Base-by-base conservation (phyloP, 2,329 filamentous ascomycete genomes). In the Penicillium sp. region DNA sequence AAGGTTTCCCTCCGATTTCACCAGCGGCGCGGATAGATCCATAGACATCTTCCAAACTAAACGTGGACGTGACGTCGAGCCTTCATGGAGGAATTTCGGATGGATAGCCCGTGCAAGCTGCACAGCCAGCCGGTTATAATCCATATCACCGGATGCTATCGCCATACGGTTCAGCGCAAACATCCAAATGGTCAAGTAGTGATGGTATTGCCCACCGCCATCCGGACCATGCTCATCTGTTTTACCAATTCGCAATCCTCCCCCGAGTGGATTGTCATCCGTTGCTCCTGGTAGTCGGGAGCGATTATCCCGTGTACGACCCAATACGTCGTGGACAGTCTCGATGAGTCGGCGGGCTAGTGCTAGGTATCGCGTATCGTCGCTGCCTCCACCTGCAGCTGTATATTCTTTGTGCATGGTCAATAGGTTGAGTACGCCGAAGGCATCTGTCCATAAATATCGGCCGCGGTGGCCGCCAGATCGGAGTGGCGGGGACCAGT, bases 101-200 rank as follows among this genome's bases (percentile, higher is more conserved):
- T 84, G 81, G 8, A 83, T 77, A 0, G 79, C 76, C 56, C 73
- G 72, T 5, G 80, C 81, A 10, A 85, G 68, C 51, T 78, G 69
- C 2, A 83, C 71, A 0, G 81, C 82, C 46, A 79, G 71, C 26
- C 70, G 66, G 55, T 83, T 84, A 56, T 77, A 84, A 7, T 54
- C 59, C 9, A 64, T 59, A 21, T 83, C 74, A 0, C 70, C 70
- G 0, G 76, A 74, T 2, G 79, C 81, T 33, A 78, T 54, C 0
- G 78, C 72, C 38, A 83, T 69, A 1, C 82, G 72, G 60, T 82
- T 83, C 4, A 85, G 71, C 2, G 82, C 81, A 62, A 84, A 84
- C 81, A 85, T 84, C 82, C 82, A 85, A 5, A 84, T 62, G 0
- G 81, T 84, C 18, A 85, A 70, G 57, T 85, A 85, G 59, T 85